Percentiles rank a stretch among this genome's conserved stretches.
Conservation (phyloP, 306 rosid genomes). For the Cicer pinnatifidum region DNA sequence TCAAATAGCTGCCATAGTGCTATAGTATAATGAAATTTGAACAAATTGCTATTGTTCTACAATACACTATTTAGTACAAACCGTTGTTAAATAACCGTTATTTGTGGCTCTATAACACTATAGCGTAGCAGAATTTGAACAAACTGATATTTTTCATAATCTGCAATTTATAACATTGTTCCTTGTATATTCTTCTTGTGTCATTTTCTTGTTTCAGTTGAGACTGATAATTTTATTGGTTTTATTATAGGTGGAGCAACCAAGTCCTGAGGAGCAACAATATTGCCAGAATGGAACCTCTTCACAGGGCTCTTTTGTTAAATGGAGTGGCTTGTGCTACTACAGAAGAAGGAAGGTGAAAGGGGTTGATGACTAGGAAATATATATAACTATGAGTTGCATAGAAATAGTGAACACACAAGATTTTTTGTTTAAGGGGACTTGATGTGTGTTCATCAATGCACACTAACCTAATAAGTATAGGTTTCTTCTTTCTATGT, state of each 20-base stretch:
- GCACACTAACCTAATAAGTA: too few species aligned
- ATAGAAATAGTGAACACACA: conserved; percentile 4
- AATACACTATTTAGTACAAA: background rate
- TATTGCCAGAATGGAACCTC: conserved; percentile 39
- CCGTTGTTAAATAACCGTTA: background rate
- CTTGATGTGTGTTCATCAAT: conserved; percentile 1
- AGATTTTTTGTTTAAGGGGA: conserved; percentile 38
- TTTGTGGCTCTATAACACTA: too few species aligned
- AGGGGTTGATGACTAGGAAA: background rate
- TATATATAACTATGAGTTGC: background rate
- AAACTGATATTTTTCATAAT: background rate
- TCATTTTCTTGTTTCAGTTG: conserved; percentile 31
- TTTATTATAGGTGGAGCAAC: conserved; percentile 45
- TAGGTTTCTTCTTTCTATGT: too few species aligned
- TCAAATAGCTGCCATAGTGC: background rate
- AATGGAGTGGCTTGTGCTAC: conserved; percentile 4
- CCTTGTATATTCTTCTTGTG: background rate
- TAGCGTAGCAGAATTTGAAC: background rate
- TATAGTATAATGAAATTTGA: background rate
- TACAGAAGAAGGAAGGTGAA: conserved; percentile 50
- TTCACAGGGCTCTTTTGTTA: conserved; percentile 32
- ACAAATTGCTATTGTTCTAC: background rate
- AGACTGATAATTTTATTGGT: conserved; percentile 9
- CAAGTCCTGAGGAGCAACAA: conserved; percentile 40
- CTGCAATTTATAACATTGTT: background rate